phyloP scores from a whole-genome alignment of 2,329 filamentous ascomycete genomes.

The Nigrograna mackinnonii region DNA sequence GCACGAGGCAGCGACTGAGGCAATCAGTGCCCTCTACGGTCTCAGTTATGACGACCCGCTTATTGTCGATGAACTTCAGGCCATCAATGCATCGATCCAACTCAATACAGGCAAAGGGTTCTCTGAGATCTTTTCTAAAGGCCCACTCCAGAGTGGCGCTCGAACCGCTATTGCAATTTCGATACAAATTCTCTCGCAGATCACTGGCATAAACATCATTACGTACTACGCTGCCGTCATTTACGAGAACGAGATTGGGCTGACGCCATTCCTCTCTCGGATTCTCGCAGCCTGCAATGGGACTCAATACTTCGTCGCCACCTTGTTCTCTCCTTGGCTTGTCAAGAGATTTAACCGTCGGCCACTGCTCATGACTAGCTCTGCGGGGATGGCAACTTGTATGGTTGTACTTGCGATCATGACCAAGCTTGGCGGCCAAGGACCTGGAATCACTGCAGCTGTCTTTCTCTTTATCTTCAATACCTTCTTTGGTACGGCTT shows the following conservation, averaged over 20 bases:
- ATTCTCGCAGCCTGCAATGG: not conserved
- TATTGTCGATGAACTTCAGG: not conserved
- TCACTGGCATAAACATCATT: not conserved
- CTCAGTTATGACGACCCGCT: not conserved
- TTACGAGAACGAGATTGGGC: not conserved
- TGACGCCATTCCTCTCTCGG: not conserved
- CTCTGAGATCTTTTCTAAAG: not conserved
- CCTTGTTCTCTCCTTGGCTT: not conserved
- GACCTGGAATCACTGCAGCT: not conserved
- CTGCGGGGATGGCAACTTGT: not conserved
- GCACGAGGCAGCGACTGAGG: not conserved
- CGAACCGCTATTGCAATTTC: not conserved
- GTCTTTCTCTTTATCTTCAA: not conserved
- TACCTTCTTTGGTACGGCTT: conserved; percentile 46
- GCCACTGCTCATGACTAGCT: not conserved
- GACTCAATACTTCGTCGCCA: not conserved
- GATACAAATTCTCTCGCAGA: not conserved
- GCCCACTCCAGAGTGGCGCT: not conserved
- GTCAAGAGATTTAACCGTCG: not conserved
- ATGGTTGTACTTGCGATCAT: not conserved
- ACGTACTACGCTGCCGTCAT: not conserved
- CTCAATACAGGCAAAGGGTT: not conserved
- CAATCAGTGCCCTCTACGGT: not conserved
- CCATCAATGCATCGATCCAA: not conserved
- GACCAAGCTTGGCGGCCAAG: not conserved